phyloP scores from a whole-genome alignment of 129 eudicot species.

The Dittrichia graveolens region DNA sequence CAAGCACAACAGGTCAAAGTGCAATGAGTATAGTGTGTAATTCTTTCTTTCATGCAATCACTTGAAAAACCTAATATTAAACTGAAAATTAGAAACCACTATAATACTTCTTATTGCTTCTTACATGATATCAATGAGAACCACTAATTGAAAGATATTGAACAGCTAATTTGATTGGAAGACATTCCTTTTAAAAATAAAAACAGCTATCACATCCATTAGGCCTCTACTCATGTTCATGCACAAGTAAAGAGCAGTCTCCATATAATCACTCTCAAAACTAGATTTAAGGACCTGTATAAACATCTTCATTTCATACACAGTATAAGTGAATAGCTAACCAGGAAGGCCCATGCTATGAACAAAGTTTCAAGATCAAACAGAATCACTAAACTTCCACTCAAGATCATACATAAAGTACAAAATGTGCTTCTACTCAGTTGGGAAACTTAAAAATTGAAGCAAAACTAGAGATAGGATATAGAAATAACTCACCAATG shows the following conservation, averaged over 20 bases:
- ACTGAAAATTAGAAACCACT: neutral
- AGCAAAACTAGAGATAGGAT: neutral
- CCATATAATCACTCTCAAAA: neutral
- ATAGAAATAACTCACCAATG: slow-evolving; percentile 54
- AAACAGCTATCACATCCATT: too few relatives aligned
- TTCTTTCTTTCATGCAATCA: neutral
- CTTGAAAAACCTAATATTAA: neutral
- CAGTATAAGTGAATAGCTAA: neutral
- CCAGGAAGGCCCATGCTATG: neutral
- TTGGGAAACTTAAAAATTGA: neutral
- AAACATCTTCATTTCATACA: neutral
- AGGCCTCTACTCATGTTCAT: neutral
- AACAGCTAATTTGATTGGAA: neutral
- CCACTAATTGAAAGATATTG: neutral
- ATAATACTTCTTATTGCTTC: neutral
- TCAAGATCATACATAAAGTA: neutral
- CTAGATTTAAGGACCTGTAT: neutral
- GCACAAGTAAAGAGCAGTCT: slow-evolving; percentile 4
- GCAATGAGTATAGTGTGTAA: too few relatives aligned
- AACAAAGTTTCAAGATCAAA: neutral
- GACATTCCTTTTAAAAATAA: too few relatives aligned
- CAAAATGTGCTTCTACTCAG: neutral
- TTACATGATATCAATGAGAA: neutral
- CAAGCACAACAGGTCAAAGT: neutral
- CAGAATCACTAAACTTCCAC: neutral